A percentile compares a stretch with the other conserved stretches of the same genome.
These are phyloP conservation scores for Umbilicus rupestris DNA, from an alignment of 164 flowering plant species.

Conservation along the genomic window DNA sequence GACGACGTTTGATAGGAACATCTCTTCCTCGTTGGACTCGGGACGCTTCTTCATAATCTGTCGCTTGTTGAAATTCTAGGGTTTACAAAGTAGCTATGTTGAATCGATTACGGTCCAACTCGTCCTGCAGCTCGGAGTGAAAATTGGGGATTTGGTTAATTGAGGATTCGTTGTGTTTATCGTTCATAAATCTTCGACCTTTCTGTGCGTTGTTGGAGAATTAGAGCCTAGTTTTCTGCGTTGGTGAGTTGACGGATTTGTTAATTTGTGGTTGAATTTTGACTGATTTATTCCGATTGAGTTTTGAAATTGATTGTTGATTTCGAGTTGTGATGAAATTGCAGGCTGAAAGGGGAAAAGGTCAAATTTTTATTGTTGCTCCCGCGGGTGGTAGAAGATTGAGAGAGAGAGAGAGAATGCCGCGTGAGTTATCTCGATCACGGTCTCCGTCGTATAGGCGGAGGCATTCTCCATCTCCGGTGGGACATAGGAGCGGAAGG, in stretches of 20 bases:
- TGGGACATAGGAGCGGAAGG: conserved; percentile 37
- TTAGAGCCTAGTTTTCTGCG: background rate
- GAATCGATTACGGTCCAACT: background rate
- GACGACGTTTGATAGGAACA: no score
- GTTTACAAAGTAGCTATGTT: background rate
- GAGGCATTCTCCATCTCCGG: conserved; percentile 52
- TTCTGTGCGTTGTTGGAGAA: background rate
- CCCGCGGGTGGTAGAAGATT: background rate
- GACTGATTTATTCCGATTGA: background rate
- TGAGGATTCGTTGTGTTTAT: background rate
- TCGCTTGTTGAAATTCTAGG: background rate
- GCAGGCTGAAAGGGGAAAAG: background rate
- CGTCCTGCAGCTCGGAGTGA: background rate
- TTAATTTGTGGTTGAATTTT: background rate
- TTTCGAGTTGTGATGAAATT: background rate
- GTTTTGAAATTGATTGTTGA: background rate
- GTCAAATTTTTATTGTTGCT: background rate
- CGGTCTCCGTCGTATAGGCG: conserved; percentile 50
- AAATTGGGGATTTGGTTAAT: background rate
- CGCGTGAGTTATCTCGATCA: conserved; percentile 37
- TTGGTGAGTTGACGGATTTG: background rate
- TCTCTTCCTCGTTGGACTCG: no score
- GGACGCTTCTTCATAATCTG: no score
- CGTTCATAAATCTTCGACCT: background rate
- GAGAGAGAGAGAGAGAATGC: conserved; percentile 22